These are phyloP conservation scores for Torulaspora quercuum DNA, from an alignment of 805 yeast genomes.

Conservation along the genomic window DNA sequence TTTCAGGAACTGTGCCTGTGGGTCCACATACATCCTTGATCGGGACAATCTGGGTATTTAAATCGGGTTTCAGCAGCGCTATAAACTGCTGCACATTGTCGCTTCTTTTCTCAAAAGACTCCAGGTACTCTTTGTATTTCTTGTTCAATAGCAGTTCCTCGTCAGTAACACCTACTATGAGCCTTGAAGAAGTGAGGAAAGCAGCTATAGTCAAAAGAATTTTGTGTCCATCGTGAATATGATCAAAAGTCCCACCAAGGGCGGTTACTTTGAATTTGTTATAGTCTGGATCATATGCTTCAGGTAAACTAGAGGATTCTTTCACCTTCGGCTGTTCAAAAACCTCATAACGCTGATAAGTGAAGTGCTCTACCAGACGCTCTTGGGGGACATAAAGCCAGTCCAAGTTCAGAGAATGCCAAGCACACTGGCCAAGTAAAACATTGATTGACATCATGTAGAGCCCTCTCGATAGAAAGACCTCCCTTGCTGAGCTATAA, in stretches of 20 bases:
- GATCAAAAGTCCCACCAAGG: slow-evolving; percentile 97
- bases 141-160: slow-evolving; percentile 68
- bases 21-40: slow-evolving; percentile 93
- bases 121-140: slow-evolving; percentile 62
- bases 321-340: slow-evolving; percentile 10
- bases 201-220: slow-evolving; percentile 71
- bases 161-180: slow-evolving; percentile 86
- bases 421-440: slow-evolving; percentile 19
- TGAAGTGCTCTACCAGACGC: slow-evolving; percentile 3
- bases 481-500: slow-evolving; percentile 30
- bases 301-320: background rate
- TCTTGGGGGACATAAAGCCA: slow-evolving; percentile 16
- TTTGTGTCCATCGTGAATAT: slow-evolving; percentile 92
- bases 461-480: slow-evolving; percentile 17
- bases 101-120: slow-evolving; percentile 54
- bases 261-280: slow-evolving; percentile 45
- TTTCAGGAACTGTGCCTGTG: slow-evolving; percentile 68
- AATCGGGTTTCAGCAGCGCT: slow-evolving; percentile 42
- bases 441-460: slow-evolving; percentile 29
- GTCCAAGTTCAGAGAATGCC: slow-evolving; percentile 18
- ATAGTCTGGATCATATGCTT: slow-evolving; percentile 13
- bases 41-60: slow-evolving; percentile 51
- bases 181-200: slow-evolving; percentile 49
- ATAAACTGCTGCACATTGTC: slow-evolving; percentile 49
- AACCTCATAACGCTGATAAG: slow-evolving; percentile 2